Evolutionary conservation across 1,284 basidiomycete genomes (phyloP), one percentile per base, ranked within the genome.

Genomic region (Ustilago sp.): DNA sequence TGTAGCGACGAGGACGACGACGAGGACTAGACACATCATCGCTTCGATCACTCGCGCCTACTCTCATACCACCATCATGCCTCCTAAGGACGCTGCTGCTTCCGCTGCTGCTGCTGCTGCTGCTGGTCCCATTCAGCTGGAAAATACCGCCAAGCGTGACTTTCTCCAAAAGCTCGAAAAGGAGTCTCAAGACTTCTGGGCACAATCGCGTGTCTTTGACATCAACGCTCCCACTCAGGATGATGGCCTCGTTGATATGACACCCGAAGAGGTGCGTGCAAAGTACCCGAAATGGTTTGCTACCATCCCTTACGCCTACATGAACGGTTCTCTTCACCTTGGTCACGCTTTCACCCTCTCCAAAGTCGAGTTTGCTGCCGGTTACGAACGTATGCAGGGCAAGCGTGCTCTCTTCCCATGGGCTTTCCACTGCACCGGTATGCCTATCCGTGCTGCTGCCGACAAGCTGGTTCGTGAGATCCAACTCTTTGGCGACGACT

Each of bases 391-490:
- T 59, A 93, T 99, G 93, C 87, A 94, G 78, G 97, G 97, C 62
- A 97, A 97, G 88, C 90, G 93, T 41, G 94, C 93, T 38, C 88
- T 99, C 78, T 99, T 98, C 88, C 97, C 56, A 91, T 98, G 85
- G 96, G 94, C 63, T 92, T 86, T 98, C 88, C 97, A 99, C 88
- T 93, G 93, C 80, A 98, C 96, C 8, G 96, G 96, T 59, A 94
- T 99, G 94, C 96, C 96, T 54, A 99, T 99, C 89, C 98, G 97
- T 90, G 95, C 96, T 28, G 93, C 96, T 28, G 89, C 96, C 9
- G 97, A 99, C 89, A 99, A 98, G 88, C 92, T 99, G 69, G 92
- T 97, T 68, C 92, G 96, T 55, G 97, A 99, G 88, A 95, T 98
- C 87, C 94, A 97, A 85, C 88, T 98, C 86, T 99, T 99, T 81